phyloP scores from a whole-genome alignment of 2,329 filamentous ascomycete genomes.

The Byssothecium circinans region DNA sequence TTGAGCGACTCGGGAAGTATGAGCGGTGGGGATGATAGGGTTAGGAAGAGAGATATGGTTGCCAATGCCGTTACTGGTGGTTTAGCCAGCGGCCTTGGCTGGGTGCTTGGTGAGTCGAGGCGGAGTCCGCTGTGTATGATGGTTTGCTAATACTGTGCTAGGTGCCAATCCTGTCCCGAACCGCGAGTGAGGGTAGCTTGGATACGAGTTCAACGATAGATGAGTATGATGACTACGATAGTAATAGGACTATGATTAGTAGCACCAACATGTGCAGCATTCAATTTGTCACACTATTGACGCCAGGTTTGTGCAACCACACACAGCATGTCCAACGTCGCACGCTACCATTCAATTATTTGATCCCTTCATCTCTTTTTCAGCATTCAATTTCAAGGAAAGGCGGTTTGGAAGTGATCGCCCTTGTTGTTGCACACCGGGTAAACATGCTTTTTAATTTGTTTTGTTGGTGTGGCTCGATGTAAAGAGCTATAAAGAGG shows the following conservation, averaged over 20 bases:
- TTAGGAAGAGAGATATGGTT: slow-evolving; percentile 73
- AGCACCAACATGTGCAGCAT: too few species aligned
- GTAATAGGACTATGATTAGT: not conserved
- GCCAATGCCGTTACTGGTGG: slow-evolving; percentile 66
- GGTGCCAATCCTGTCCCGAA: slow-evolving; percentile 30
- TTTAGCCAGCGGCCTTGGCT: slow-evolving; percentile 64
- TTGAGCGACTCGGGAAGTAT: slow-evolving; percentile 44
- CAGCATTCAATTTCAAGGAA: too few species aligned
- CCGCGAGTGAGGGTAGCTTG: not conserved
- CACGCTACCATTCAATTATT: too few species aligned
- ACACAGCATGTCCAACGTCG: too few species aligned
- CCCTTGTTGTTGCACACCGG: not conserved
- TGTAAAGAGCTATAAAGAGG: not conserved
- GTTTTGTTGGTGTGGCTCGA: not conserved
- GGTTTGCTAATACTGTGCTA: slow-evolving; percentile 6
- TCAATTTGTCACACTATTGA: too few species aligned
- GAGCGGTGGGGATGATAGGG: slow-evolving; percentile 42
- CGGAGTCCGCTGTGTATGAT: not conserved
- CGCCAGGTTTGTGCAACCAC: too few species aligned
- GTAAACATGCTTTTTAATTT: not conserved
- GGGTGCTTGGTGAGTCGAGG: slow-evolving; percentile 59
- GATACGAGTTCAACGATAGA: not conserved
- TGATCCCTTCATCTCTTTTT: too few species aligned
- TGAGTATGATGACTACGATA: not conserved
- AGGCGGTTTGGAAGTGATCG: not conserved